These are phyloP conservation scores for Pseudoturritis turrita DNA, from an alignment of 345 rosid species.

Conservation along the genomic window DNA sequence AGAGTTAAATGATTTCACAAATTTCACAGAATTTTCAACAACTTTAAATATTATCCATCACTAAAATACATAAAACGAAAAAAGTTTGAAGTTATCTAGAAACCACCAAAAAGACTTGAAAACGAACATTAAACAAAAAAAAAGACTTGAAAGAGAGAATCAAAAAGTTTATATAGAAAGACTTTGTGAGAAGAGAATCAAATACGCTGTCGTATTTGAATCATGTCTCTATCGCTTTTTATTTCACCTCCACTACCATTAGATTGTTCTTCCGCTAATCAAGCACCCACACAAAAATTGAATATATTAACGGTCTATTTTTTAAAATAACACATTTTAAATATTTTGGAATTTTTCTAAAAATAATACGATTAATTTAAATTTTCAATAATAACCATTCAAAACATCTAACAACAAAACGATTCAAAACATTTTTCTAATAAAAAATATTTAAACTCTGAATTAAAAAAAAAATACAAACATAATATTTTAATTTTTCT, in stretches of 20 bases:
- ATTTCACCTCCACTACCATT: neutral
- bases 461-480: too few species aligned
- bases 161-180: neutral
- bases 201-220: conserved; percentile 22
- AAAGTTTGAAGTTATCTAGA: neutral
- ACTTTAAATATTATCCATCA: neutral
- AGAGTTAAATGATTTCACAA: too few species aligned
- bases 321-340: too few species aligned
- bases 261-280: conserved; percentile 18
- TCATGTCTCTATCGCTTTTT: conserved; percentile 5
- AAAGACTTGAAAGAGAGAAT: neutral
- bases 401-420: too few species aligned
- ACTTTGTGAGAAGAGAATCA: neutral
- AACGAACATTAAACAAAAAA: neutral
- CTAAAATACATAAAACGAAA: neutral
- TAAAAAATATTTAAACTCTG: too few species aligned
- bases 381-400: too few species aligned
- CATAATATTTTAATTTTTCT: too few species aligned
- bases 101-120: conserved; percentile 9
- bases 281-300: neutral
- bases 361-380: too few species aligned
- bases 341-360: too few species aligned
- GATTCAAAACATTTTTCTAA: too few species aligned
- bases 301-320: too few species aligned
- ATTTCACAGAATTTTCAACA: too few species aligned